Evolutionary conservation across 2,329 filamentous ascomycete species (phyloP).

Genomic region (Pyricularia sp.): DNA sequence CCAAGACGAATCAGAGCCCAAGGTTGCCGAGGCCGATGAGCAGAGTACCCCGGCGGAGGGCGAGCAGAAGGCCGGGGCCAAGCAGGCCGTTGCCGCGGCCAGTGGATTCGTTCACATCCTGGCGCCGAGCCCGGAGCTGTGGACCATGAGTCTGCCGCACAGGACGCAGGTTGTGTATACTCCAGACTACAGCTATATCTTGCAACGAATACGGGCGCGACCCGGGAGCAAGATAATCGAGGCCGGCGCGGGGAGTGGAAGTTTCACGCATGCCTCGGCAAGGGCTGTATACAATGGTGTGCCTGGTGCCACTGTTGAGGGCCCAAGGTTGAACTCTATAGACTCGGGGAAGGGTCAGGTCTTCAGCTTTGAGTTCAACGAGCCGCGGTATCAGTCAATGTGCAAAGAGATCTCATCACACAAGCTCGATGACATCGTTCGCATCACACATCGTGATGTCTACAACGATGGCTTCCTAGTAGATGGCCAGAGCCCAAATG

Average conservation of each 20-base stretch:
- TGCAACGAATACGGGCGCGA: slow-evolving; percentile 65
- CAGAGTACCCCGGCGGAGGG: slow-evolving; percentile 7
- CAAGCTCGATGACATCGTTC: slow-evolving; percentile 54
- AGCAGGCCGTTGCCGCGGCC: slow-evolving; percentile 42
- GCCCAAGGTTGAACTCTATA: background rate
- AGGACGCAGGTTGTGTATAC: slow-evolving; percentile 82
- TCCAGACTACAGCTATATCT: slow-evolving; percentile 76
- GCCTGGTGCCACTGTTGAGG: slow-evolving; percentile 20
- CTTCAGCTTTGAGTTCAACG: slow-evolving; percentile 77
- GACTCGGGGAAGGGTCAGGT: slow-evolving; percentile 49
- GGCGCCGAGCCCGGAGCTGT: slow-evolving; percentile 71
- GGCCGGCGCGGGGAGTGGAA: slow-evolving; percentile 73
- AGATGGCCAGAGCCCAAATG: slow-evolving; percentile 47
- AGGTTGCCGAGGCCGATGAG: slow-evolving; percentile 6
- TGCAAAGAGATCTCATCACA: slow-evolving; percentile 61
- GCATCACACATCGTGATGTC: slow-evolving; percentile 70
- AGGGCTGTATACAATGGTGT: slow-evolving; percentile 65
- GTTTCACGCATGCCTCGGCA: slow-evolving; percentile 72
- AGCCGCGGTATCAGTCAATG: slow-evolving; percentile 61
- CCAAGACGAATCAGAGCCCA: slow-evolving; percentile 26
- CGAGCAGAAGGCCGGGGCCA: slow-evolving; percentile 21
- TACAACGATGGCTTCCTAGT: slow-evolving; percentile 66
- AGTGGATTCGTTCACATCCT: slow-evolving; percentile 72
- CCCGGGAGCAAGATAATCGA: slow-evolving; percentile 70
- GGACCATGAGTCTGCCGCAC: slow-evolving; percentile 73